Conservation (phyloP, 345 rosid species). For the Leavenworthia alabamica region DNA sequence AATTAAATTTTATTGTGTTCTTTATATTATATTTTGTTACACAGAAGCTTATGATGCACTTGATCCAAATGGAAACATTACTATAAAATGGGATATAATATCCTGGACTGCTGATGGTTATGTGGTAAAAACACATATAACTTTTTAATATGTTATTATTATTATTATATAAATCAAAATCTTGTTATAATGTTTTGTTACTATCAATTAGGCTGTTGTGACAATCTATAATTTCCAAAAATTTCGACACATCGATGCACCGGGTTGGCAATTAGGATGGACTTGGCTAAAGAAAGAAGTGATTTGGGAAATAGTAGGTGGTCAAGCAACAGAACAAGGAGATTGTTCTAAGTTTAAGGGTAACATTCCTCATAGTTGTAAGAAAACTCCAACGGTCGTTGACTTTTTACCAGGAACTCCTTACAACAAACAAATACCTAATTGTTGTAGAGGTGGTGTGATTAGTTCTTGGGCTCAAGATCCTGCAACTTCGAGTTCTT, state of each 20-base stretch:
- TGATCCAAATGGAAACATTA: slow-evolving; percentile 86
- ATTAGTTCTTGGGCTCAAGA: slow-evolving; percentile 73
- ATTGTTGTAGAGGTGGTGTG: slow-evolving; percentile 91
- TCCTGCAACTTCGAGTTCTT: slow-evolving; percentile 52
- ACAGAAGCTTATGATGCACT: slow-evolving; percentile 85
- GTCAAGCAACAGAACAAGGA: slow-evolving; percentile 77
- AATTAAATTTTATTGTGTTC: no score
- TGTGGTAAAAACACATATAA: slow-evolving; percentile 40
- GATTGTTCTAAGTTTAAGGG: slow-evolving; percentile 85
- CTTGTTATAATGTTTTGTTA: neutral
- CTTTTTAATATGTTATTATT: neutral
- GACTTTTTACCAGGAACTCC: slow-evolving; percentile 85
- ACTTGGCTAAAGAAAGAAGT: slow-evolving; percentile 78
- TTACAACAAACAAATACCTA: slow-evolving; percentile 55
- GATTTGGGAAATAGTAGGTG: slow-evolving; percentile 75
- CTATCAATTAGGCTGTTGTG: slow-evolving; percentile 44
- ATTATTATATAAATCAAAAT: neutral
- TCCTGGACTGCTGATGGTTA: slow-evolving; percentile 90
- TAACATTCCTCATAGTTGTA: slow-evolving; percentile 78
- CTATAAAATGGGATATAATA: slow-evolving; percentile 84
- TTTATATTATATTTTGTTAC: neutral
- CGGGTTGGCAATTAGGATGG: slow-evolving; percentile 89
- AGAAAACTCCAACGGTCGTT: slow-evolving; percentile 60
- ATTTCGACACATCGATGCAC: slow-evolving; percentile 74
- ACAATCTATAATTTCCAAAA: slow-evolving; percentile 74